Conservation (phyloP, 768 basidiomycete species). For the Pholiota microspora region DNA sequence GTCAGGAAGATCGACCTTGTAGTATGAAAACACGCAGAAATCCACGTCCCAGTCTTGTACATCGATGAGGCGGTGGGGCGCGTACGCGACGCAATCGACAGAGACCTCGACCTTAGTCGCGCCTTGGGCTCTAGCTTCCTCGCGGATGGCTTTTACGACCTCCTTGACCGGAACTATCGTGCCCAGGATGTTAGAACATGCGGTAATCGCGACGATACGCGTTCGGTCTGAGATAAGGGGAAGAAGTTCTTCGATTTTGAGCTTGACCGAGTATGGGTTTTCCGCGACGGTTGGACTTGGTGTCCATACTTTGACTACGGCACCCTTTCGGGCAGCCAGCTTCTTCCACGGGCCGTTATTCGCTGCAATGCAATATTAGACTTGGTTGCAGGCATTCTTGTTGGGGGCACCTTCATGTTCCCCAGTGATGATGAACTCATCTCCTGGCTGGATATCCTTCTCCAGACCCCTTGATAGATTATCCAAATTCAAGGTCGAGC, state of each 20-base stretch:
- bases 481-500: slow-evolving; percentile 67
- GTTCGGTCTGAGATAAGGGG: slow-evolving; percentile 64
- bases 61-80: slow-evolving; percentile 70
- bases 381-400: background rate
- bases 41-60: slow-evolving; percentile 79
- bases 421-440: slow-evolving; percentile 76
- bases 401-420: slow-evolving; percentile 68
- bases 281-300: slow-evolving; percentile 42
- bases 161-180: slow-evolving; percentile 61
- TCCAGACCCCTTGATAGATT: slow-evolving; percentile 68
- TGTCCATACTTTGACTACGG: slow-evolving; percentile 59
- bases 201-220: slow-evolving; percentile 71
- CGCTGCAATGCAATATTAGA: slow-evolving; percentile 36
- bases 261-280: slow-evolving; percentile 66
- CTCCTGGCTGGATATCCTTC: slow-evolving; percentile 48
- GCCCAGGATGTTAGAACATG: slow-evolving; percentile 76
- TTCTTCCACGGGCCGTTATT: slow-evolving; percentile 79
- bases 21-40: slow-evolving; percentile 68
- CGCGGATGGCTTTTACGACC: slow-evolving; percentile 48
- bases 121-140: slow-evolving; percentile 49
- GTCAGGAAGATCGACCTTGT: slow-evolving; percentile 53
- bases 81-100: slow-evolving; percentile 79
- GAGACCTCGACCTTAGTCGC: slow-evolving; percentile 62
- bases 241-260: slow-evolving; percentile 54
- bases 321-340: slow-evolving; percentile 57